Percentiles rank a stretch among this genome's conserved stretches.
Evolutionary conservation across 306 rosid genomes (phyloP).

Genomic region (Benincasa hispida): DNA sequence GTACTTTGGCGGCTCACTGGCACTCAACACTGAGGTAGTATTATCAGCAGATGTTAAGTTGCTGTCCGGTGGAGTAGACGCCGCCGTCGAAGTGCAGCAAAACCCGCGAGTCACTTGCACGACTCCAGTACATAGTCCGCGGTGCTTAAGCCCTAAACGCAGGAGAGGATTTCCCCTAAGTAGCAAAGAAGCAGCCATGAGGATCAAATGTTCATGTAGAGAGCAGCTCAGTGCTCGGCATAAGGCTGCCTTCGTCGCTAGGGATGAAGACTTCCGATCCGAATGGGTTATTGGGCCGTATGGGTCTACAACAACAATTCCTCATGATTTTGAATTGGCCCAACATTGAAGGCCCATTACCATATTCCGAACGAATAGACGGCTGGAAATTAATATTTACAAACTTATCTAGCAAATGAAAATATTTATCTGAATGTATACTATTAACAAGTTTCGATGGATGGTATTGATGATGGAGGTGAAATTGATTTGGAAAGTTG

Average conservation of each 20-base stretch:
- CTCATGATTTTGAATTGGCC: background rate
- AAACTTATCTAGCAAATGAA: background rate
- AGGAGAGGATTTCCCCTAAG: slow-evolving; percentile 28
- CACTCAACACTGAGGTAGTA: slow-evolving; percentile 10
- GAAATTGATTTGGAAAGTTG: background rate
- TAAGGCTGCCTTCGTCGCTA: background rate
- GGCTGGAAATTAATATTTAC: background rate
- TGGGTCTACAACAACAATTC: background rate
- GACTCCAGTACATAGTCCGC: slow-evolving; percentile 11
- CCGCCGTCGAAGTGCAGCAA: slow-evolving; percentile 26
- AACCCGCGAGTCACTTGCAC: slow-evolving; percentile 17
- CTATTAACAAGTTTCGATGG: background rate
- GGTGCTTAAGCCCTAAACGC: slow-evolving; percentile 28
- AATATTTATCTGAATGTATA: background rate
- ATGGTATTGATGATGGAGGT: background rate
- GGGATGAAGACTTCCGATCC: background rate
- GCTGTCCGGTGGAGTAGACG: slow-evolving; percentile 27
- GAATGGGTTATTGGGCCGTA: background rate
- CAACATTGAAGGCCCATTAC: background rate
- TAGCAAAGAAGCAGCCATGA: slow-evolving; percentile 46
- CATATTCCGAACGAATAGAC: background rate
- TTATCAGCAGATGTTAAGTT: slow-evolving; percentile 12
- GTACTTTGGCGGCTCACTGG: slow-evolving; percentile 19
- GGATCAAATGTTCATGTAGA: slow-evolving; percentile 3
- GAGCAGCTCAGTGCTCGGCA: background rate